Percentiles rank a stretch among this genome's conserved stretches.
Evolutionary conservation across 306 rosid species (phyloP).

Genomic region (Cicer pinnatifidum): DNA sequence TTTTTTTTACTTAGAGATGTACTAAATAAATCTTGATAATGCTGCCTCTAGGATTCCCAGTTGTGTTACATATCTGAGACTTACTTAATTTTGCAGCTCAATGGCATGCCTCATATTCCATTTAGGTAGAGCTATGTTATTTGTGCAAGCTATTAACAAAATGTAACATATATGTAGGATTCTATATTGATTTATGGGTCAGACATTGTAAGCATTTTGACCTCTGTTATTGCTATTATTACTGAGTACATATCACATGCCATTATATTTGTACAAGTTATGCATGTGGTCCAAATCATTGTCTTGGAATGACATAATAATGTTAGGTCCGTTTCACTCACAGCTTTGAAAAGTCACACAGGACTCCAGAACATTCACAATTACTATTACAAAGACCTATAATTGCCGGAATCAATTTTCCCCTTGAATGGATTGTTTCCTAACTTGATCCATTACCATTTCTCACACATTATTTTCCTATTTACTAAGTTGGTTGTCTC

Average conservation of each 20-base stretch:
- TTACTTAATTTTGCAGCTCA: slow-evolving; percentile 11
- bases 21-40: background rate
- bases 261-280: slow-evolving; percentile 6
- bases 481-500: slow-evolving; percentile 40
- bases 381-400: slow-evolving; percentile 34
- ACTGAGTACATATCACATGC: slow-evolving; percentile 8
- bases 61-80: slow-evolving; percentile 7
- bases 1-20: slow-evolving; percentile 23
- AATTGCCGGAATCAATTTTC: slow-evolving; percentile 38
- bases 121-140: slow-evolving; percentile 24
- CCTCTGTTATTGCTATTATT: slow-evolving; percentile 22
- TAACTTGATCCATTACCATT: slow-evolving; percentile 40
- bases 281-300: slow-evolving; percentile 23
- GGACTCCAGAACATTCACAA: slow-evolving; percentile 18
- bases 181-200: slow-evolving; percentile 22
- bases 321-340: slow-evolving; percentile 33
- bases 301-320: slow-evolving; percentile 39
- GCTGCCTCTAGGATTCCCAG: slow-evolving; percentile 11
- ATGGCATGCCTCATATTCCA: slow-evolving; percentile 22
- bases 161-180: background rate
- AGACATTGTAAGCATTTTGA: slow-evolving; percentile 36
- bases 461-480: slow-evolving; percentile 19
- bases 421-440: slow-evolving; percentile 42
- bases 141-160: slow-evolving; percentile 34
- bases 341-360: slow-evolving; percentile 3